Evolutionary conservation across 2,329 filamentous ascomycete species (phyloP).

Genomic region (Colletotrichum sp.): DNA sequence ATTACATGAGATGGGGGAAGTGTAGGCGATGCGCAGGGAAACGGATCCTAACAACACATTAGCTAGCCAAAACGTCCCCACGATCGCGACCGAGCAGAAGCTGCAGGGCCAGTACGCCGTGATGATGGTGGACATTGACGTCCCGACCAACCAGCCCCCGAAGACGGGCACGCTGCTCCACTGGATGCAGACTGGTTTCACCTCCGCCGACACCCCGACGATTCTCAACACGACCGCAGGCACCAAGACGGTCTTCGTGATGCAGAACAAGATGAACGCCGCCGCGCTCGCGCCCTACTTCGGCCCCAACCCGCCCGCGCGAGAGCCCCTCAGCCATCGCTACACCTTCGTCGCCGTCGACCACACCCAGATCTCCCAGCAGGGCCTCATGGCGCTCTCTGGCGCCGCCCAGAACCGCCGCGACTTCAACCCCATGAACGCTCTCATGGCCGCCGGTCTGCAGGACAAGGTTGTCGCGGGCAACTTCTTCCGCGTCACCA

Average conservation of each 20-base stretch:
- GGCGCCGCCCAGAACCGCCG: conserved; percentile 32
- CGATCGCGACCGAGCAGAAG: conserved; percentile 21
- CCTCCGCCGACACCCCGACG: conserved; percentile 27
- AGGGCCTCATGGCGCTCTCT: conserved; percentile 29
- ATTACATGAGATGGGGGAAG: background rate
- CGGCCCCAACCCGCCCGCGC: conserved; percentile 42
- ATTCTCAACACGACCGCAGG: conserved; percentile 32
- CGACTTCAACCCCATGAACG: conserved; percentile 36
- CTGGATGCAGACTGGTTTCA: conserved; percentile 49
- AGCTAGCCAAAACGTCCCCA: conserved; percentile 16
- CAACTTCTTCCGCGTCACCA: conserved; percentile 44
- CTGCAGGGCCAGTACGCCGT: conserved; percentile 38
- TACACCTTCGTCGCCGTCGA: conserved; percentile 46
- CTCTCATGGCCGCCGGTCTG: conserved; percentile 36
- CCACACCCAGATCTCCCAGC: conserved; percentile 32
- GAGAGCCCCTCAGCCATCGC: conserved; percentile 41
- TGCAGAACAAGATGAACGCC: conserved; percentile 31
- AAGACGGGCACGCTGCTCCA: conserved; percentile 48
- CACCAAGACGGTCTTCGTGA: conserved; percentile 30
- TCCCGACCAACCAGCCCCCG: conserved; percentile 41
- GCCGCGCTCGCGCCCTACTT: conserved; percentile 34
- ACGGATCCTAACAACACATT: background rate
- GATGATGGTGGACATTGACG: conserved; percentile 51
- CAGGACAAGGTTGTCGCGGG: conserved; percentile 37
- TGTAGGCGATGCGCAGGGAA: too few species aligned